Evolutionary conservation across 768 basidiomycete species (phyloP).

Genomic region (Grammothele lineata): DNA sequence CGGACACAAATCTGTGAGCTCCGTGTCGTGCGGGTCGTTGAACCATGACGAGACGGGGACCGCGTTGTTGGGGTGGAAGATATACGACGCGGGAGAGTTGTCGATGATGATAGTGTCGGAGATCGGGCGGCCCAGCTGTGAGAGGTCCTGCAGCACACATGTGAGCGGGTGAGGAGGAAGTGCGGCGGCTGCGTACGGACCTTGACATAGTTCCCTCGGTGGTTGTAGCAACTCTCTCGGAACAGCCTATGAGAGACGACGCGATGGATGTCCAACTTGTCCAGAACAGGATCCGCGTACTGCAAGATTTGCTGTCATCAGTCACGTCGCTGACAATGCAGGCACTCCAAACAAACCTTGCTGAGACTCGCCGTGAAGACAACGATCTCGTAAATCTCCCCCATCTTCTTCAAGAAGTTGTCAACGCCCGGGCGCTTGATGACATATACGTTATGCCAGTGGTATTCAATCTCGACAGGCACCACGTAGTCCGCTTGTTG

Average conservation of each 20-base stretch:
- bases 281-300: slow-evolving; percentile 98
- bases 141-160: slow-evolving; percentile 71
- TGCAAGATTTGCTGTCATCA: slow-evolving; percentile 29
- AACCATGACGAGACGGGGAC: slow-evolving; percentile 99
- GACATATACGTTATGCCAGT: slow-evolving; percentile 98
- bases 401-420: slow-evolving; percentile 96
- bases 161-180: neutral
- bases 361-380: slow-evolving; percentile 97
- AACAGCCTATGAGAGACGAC: slow-evolving; percentile 94
- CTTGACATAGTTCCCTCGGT: slow-evolving; percentile 99
- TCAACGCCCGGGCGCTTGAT: slow-evolving; percentile 99
- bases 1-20: slow-evolving; percentile 91
- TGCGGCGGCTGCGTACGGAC: slow-evolving; percentile 36
- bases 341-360: slow-evolving; percentile 80
- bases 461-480: slow-evolving; percentile 97
- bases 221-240: slow-evolving; percentile 98
- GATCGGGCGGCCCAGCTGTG: slow-evolving; percentile 93
- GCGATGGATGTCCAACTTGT: slow-evolving; percentile 90
- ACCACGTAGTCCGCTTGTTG: slow-evolving; percentile 96
- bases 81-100: slow-evolving; percentile 98
- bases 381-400: slow-evolving; percentile 96
- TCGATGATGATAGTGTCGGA: slow-evolving; percentile 95
- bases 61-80: slow-evolving; percentile 99
- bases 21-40: slow-evolving; percentile 97
- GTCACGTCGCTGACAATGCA: slow-evolving; percentile 11